Evolutionary conservation across 805 yeast genomes (phyloP).

Genomic region (Sungouiozyma ichnusensis): DNA sequence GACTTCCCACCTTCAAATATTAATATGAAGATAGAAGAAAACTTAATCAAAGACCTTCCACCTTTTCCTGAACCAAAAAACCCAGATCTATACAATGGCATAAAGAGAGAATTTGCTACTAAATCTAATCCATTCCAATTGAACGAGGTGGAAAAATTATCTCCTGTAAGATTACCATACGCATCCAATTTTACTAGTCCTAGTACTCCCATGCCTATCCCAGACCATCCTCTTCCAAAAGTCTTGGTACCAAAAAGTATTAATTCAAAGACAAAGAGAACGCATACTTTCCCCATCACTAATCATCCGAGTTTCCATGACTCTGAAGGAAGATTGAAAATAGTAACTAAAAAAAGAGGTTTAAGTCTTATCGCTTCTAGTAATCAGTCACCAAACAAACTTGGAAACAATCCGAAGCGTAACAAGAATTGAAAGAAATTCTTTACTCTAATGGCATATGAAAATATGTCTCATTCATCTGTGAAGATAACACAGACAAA

Average conservation of each 20-base stretch:
- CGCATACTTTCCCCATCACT: conserved; percentile 7
- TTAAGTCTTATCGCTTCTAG: neutral
- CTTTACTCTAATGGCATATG: neutral
- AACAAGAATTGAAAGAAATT: no score
- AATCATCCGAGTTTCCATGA: neutral
- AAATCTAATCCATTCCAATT: neutral
- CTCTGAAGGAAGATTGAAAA: neutral
- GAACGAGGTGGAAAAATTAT: neutral
- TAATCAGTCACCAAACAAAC: neutral
- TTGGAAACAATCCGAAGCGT: neutral
- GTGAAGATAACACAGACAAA: neutral
- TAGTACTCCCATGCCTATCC: conserved; percentile 22
- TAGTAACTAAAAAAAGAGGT: neutral
- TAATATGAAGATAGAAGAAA: conserved; percentile 1
- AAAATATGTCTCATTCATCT: neutral
- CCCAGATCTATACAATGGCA: conserved; percentile 7
- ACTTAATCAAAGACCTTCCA: conserved; percentile 7
- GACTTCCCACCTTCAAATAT: neutral
- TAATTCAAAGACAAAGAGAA: conserved; percentile 14
- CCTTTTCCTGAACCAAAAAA: conserved; percentile 8
- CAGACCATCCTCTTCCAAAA: conserved; percentile 21
- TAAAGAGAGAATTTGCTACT: neutral
- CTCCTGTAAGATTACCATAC: conserved; percentile 4
- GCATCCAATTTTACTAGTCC: conserved; percentile 8
- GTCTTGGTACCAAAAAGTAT: conserved; percentile 21